Percentiles rank a stretch among this genome's conserved stretches.
Evolutionary conservation across 441 rosid species (phyloP).

Genomic region (Adansonia gregorii): DNA sequence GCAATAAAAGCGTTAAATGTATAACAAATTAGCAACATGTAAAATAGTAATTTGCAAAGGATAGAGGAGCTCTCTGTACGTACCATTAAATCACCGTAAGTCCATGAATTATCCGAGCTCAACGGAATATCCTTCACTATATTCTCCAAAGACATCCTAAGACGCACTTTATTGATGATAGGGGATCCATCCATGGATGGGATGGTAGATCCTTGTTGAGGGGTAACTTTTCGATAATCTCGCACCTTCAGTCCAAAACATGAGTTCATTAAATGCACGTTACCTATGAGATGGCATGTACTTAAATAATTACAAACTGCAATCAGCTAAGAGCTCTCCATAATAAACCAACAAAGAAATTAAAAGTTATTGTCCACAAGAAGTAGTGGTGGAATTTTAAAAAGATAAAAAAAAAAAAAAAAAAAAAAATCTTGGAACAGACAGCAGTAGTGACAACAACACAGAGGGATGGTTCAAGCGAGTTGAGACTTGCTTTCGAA

Average conservation of each 20-base stretch:
- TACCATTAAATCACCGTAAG: slow-evolving; percentile 97
- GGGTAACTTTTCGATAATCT: slow-evolving; percentile 68
- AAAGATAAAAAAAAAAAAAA: neutral
- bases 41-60: slow-evolving; percentile 20
- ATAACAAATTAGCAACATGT: neutral
- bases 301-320: neutral
- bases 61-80: slow-evolving; percentile 24
- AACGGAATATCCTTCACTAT: slow-evolving; percentile 89
- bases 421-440: neutral
- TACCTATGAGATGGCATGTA: neutral
- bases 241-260: slow-evolving; percentile 60
- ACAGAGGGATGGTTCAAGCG: neutral
- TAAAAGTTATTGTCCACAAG: neutral
- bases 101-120: slow-evolving; percentile 85
- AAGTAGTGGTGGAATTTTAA: neutral
- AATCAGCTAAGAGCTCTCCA: neutral
- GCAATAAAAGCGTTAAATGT: slow-evolving; percentile 22
- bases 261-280: neutral
- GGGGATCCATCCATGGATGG: slow-evolving; percentile 48
- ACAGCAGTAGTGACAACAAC: neutral
- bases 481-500: neutral
- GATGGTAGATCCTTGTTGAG: slow-evolving; percentile 54
- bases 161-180: slow-evolving; percentile 58
- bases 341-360: slow-evolving; percentile 8
- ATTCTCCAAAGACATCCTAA: slow-evolving; percentile 89